These are phyloP conservation scores for Mrakiaceae sp. DNA, from an alignment of 1,284 basidiomycete species.

Conservation along the genomic window DNA sequence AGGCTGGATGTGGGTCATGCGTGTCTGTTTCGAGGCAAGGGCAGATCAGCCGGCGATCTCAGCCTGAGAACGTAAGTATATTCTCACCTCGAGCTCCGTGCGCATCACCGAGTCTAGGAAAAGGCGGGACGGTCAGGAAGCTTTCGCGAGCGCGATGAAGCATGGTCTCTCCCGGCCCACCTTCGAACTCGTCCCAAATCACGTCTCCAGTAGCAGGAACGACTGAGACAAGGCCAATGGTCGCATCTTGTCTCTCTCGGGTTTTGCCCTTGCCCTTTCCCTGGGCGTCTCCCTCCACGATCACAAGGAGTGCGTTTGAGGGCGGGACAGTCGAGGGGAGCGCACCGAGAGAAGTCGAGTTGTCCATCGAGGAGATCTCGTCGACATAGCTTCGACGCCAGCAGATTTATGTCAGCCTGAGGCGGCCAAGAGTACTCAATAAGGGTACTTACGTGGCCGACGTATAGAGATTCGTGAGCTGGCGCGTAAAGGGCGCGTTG, in stretches of 20 bases:
- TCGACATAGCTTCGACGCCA: slow-evolving; percentile 29
- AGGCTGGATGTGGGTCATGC: slow-evolving; percentile 71
- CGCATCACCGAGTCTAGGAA: slow-evolving; percentile 65
- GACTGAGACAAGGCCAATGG: slow-evolving; percentile 67
- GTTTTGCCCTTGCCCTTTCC: slow-evolving; percentile 1
- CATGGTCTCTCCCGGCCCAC: slow-evolving; percentile 33
- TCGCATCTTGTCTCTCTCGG: slow-evolving; percentile 37
- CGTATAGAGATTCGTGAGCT: slow-evolving; percentile 73
- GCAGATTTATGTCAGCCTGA: background rate
- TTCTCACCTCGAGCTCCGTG: slow-evolving; percentile 67
- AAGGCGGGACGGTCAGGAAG: background rate
- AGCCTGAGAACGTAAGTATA: background rate
- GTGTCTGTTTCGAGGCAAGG: slow-evolving; percentile 52
- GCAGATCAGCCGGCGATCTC: background rate
- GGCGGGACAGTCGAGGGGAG: slow-evolving; percentile 24
- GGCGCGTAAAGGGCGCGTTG: slow-evolving; percentile 68
- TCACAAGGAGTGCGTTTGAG: slow-evolving; percentile 34
- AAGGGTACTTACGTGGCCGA: slow-evolving; percentile 64
- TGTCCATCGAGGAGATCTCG: slow-evolving; percentile 20
- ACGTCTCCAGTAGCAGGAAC: slow-evolving; percentile 82
- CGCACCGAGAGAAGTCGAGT: background rate
- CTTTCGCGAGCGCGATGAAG: background rate
- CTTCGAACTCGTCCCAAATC: slow-evolving; percentile 81
- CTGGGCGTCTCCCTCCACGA: slow-evolving; percentile 45
- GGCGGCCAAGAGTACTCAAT: background rate